Evolutionary conservation across 768 basidiomycete genomes (phyloP).

Genomic region (Lanmaoa pseudosensibilis): DNA sequence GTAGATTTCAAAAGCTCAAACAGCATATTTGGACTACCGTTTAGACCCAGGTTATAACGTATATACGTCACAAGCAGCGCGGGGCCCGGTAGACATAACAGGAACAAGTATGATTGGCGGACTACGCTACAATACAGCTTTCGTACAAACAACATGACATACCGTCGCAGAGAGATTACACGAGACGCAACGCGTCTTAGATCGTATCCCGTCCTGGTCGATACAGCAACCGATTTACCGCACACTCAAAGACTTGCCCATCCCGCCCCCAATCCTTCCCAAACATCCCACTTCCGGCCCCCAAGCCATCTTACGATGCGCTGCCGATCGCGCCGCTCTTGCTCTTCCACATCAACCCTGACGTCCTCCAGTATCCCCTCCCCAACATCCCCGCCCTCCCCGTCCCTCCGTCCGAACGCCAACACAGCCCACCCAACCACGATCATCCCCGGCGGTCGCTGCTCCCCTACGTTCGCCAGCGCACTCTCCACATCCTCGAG

Average conservation of each 20-base stretch:
- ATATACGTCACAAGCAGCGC: no score
- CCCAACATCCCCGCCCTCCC: conserved; percentile 52
- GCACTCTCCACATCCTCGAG: conserved; percentile 68
- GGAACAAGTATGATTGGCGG: no score
- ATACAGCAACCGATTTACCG: background rate
- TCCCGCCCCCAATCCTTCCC: conserved; percentile 57
- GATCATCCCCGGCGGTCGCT: conserved; percentile 95
- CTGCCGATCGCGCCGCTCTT: conserved; percentile 31
- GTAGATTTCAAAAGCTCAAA: no score
- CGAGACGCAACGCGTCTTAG: background rate
- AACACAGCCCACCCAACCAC: conserved; percentile 90
- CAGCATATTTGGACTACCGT: no score
- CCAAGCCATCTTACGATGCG: conserved; percentile 63
- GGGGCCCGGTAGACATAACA: no score
- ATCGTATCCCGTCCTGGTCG: background rate
- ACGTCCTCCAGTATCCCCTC: conserved; percentile 69
- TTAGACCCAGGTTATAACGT: no score
- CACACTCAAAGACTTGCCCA: conserved; percentile 34
- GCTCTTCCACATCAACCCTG: conserved; percentile 28
- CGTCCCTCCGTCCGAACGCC: conserved; percentile 44
- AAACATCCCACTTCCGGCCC: conserved; percentile 55
- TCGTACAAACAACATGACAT: background rate
- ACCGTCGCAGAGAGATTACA: background rate
- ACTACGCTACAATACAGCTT: no score
- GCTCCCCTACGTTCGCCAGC: conserved; percentile 74